Conservation (phyloP, 257 asterid species). For the Solanum lycopersicoides region DNA sequence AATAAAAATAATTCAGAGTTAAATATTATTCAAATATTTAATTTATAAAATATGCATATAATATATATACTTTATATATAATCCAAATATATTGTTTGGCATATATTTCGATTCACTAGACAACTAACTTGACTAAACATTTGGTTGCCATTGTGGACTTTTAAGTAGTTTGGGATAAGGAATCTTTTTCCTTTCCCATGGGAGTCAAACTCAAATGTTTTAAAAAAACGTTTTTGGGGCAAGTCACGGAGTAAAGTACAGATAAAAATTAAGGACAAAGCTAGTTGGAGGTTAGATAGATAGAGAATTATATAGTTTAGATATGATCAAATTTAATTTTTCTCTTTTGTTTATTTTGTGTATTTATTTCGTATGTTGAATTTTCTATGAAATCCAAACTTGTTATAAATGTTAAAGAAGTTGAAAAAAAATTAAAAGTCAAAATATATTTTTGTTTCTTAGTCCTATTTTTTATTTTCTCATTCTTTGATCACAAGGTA, state of each 20-base stretch:
- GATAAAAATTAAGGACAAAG: too few species aligned
- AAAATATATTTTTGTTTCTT: neutral
- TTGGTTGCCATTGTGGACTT: neutral
- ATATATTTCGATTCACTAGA: too few species aligned
- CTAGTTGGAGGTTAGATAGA: neutral
- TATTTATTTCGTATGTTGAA: too few species aligned
- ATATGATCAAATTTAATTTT: too few species aligned
- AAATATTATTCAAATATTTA: neutral
- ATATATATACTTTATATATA: too few species aligned
- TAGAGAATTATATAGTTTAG: too few species aligned
- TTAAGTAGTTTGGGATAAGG: neutral
- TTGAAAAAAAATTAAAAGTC: too few species aligned
- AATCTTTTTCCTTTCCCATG: neutral
- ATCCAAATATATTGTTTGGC: too few species aligned
- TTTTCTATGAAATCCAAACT: neutral
- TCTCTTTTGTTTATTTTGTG: too few species aligned
- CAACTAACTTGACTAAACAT: neutral
- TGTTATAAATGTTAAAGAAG: neutral
- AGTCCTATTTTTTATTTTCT: neutral
- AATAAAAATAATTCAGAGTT: too few species aligned
- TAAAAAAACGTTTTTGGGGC: neutral
- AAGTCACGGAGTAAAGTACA: fast-evolving
- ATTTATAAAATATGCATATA: neutral
- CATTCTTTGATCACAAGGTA: neutral
- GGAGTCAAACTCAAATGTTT: neutral